These are phyloP conservation scores for Suillus ampliporus DNA, from an alignment of 768 basidiomycete species.

Conservation along the genomic window DNA sequence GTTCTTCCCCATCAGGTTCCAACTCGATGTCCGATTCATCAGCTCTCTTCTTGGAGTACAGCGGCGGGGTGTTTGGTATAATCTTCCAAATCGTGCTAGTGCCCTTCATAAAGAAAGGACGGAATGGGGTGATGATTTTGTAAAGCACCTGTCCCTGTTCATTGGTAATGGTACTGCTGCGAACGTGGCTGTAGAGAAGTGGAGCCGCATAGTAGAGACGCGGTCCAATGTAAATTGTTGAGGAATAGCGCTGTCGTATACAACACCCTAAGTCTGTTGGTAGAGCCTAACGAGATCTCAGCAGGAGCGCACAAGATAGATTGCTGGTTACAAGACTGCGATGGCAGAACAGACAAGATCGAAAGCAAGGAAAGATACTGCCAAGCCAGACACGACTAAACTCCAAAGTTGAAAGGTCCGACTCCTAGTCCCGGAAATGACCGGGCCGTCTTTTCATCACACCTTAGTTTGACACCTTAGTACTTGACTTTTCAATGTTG, in stretches of 20 bases:
- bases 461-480: too few species aligned
- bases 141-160: slow-evolving; percentile 12
- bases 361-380: too few species aligned
- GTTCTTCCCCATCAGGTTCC: slow-evolving; percentile 3
- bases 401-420: too few species aligned
- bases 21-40: background rate
- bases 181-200: slow-evolving; percentile 15
- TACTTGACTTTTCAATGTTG: too few species aligned
- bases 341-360: too few species aligned
- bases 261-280: too few species aligned
- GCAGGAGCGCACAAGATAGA: too few species aligned
- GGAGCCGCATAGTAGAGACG: slow-evolving; percentile 10
- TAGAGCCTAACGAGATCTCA: too few species aligned
- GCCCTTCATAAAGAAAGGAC: slow-evolving; percentile 13
- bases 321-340: too few species aligned
- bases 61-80: slow-evolving; percentile 1
- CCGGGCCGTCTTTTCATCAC: too few species aligned
- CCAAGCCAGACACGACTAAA: too few species aligned
- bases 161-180: slow-evolving; percentile 11
- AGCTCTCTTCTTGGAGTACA: background rate
- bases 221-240: background rate
- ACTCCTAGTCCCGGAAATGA: too few species aligned
- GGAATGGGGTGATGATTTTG: slow-evolving; percentile 15
- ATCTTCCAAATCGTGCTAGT: slow-evolving; percentile 13
- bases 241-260: background rate